These are phyloP conservation scores for Euphrasia arctica DNA, from an alignment of 305 asterid species.

Conservation along the genomic window DNA sequence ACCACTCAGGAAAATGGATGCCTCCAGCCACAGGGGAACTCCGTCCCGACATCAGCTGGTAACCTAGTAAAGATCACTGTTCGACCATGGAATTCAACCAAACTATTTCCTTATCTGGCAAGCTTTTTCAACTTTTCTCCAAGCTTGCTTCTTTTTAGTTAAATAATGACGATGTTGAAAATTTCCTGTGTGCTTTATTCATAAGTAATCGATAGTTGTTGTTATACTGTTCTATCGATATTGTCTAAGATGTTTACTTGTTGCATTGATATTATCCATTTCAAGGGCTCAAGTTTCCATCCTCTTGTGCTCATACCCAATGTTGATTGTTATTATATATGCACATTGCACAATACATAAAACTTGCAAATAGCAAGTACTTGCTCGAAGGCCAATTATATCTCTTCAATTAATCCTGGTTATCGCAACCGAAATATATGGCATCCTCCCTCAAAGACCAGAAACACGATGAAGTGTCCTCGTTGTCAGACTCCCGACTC, in stretches of 20 bases:
- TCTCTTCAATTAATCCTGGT: not conserved
- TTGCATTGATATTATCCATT: not conserved
- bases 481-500: conserved; percentile 8
- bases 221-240: conserved; percentile 8
- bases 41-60: conserved; percentile 70
- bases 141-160: conserved; percentile 23
- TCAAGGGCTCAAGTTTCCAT: conserved; percentile 4
- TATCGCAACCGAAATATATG: conserved; percentile 39
- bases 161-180: conserved; percentile 47
- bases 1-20: conserved; percentile 88
- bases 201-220: conserved; percentile 10
- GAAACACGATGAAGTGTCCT: conserved; percentile 40
- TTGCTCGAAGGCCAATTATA: not conserved
- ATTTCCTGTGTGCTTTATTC: conserved; percentile 23
- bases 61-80: conserved; percentile 17
- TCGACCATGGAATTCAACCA: conserved; percentile 16
- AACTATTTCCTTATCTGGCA: conserved; percentile 16
- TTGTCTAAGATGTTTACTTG: not conserved
- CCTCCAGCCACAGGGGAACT: conserved; percentile 87
- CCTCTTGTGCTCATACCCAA: not conserved
- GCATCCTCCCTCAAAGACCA: conserved; percentile 43
- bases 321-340: too few species aligned
- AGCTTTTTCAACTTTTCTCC: conserved; percentile 24
- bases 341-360: not conserved
- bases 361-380: not conserved